Evolutionary conservation across 208 protist species (phyloP).

Genomic region (Trypanosoma lewisi): DNA sequence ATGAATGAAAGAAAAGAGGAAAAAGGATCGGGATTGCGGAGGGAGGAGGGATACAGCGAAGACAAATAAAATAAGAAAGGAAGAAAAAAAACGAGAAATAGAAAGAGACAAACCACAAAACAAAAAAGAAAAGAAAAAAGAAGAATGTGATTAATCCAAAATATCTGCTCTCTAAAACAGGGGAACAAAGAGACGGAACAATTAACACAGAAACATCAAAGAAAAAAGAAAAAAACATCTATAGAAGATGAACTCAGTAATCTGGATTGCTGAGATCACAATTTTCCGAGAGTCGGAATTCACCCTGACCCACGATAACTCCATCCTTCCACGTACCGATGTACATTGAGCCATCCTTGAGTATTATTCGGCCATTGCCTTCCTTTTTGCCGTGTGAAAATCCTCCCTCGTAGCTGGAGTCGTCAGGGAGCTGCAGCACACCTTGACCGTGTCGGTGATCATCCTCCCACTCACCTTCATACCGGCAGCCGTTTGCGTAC

Average conservation of each 20-base stretch:
- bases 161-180: slow-evolving; percentile 2
- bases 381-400: slow-evolving; percentile 90
- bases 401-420: slow-evolving; percentile 84
- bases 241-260: slow-evolving; percentile 50
- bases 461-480: slow-evolving; percentile 88
- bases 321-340: slow-evolving; percentile 90
- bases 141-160: slow-evolving; percentile 18
- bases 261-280: slow-evolving; percentile 91
- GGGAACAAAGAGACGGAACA: slow-evolving; percentile 9
- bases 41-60: background rate
- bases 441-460: slow-evolving; percentile 85
- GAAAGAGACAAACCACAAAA: background rate
- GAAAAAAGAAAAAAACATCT: slow-evolving; percentile 19
- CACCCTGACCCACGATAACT: slow-evolving; percentile 81
- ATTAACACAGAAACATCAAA: slow-evolving; percentile 8
- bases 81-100: background rate
- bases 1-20: background rate
- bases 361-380: slow-evolving; percentile 84
- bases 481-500: slow-evolving; percentile 89
- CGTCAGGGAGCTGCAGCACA: slow-evolving; percentile 74
- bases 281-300: slow-evolving; percentile 84
- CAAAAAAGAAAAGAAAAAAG: slow-evolving; percentile 24
- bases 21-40: background rate
- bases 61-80: background rate
- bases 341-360: slow-evolving; percentile 88